Evolutionary conservation across 129 eudicot species (phyloP).

Genomic region (carrot (Daucus carota)): DH1_v3.0 NC_030387.2:37447001-37447500

Average conservation of each 20-base stretch:
- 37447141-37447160: conserved; percentile 59
- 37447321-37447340: background rate
- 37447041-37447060: too few species aligned
- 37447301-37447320: background rate
- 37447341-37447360: background rate
- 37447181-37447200: conserved; percentile 57
- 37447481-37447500: too few species aligned
- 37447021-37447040: too few species aligned
- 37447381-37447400: background rate
- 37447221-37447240: conserved; percentile 2
- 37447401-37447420: background rate
- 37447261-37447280: background rate
- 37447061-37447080: too few species aligned
- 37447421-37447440: background rate
- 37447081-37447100: too few species aligned
- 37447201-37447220: conserved; percentile 41
- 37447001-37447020: too few species aligned
- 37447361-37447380: background rate
- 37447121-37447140: conserved; percentile 30
- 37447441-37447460: background rate
- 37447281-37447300: too few species aligned
- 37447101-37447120: too few species aligned
- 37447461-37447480: too few species aligned
- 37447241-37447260: background rate
- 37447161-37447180: conserved; percentile 57